Percentiles rank a stretch among this genome's conserved stretches.
Conservation (phyloP, 106 monocot species). For the Gastrodia elata region DNA sequence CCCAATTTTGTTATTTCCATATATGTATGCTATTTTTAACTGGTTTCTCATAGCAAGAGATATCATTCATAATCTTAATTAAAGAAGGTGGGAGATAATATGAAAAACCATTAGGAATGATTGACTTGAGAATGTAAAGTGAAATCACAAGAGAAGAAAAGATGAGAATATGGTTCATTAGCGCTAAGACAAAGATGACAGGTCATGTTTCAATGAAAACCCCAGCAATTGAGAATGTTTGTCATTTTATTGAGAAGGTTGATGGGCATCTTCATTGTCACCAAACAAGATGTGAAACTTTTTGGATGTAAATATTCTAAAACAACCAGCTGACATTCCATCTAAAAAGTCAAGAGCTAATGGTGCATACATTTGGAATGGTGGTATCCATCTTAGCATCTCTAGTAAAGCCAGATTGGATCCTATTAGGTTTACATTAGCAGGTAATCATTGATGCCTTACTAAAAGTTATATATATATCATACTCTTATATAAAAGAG, state of each 20-base stretch:
- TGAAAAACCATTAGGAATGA: no score
- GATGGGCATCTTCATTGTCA: slow-evolving; percentile 6
- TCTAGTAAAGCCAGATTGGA: slow-evolving; percentile 1
- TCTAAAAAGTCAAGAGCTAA: slow-evolving; percentile 25
- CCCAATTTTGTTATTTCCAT: no score
- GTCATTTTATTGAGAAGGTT: slow-evolving; percentile 9
- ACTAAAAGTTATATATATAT: slow-evolving; percentile 2
- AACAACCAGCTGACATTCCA: slow-evolving; percentile 14
- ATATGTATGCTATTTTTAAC: no score
- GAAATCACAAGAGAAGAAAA: no score
- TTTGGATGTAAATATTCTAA: slow-evolving; percentile 21
- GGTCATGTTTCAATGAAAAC: no score
- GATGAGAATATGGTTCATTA: no score
- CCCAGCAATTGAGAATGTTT: no score
- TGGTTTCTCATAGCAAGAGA: no score
- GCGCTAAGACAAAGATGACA: no score
- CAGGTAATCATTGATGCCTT: slow-evolving; percentile 14
- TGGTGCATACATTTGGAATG: slow-evolving; percentile 17
- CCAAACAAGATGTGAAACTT: slow-evolving; percentile 24
- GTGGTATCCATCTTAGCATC: slow-evolving; percentile 2
- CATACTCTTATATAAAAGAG: neutral
- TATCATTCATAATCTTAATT: no score
- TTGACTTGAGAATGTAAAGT: no score
- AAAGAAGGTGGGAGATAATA: no score
- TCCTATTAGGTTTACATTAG: slow-evolving; percentile 3